Evolutionary conservation across 2,329 filamentous ascomycete species (phyloP).

Genomic region (Pseudocercospora eumusae): DNA sequence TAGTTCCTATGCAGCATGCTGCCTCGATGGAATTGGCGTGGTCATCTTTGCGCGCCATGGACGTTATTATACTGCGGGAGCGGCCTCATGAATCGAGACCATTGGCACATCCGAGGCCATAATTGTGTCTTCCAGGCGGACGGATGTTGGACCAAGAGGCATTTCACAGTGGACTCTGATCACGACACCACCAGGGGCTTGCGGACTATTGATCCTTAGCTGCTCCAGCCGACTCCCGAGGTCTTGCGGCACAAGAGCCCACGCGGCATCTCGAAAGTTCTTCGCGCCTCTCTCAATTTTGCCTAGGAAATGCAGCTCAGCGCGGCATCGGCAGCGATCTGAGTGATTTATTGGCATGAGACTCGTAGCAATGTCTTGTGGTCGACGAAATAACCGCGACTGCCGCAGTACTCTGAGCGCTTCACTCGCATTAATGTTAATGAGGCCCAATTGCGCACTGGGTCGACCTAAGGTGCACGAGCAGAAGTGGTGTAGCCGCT

Average conservation of each 20-base stretch:
- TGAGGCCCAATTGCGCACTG: not conserved
- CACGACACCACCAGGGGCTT: not conserved
- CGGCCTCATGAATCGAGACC: not conserved
- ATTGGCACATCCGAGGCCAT: not conserved
- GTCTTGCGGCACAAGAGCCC: not conserved
- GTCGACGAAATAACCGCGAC: not conserved
- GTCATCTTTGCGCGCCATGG: not conserved
- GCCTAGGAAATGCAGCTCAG: not conserved
- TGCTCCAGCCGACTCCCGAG: not conserved
- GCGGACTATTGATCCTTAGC: not conserved
- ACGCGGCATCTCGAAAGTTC: not conserved
- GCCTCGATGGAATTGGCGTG: not conserved
- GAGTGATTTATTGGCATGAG: not conserved
- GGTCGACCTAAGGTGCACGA: not conserved
- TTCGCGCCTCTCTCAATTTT: not conserved
- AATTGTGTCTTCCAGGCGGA: not conserved
- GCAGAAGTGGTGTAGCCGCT: not conserved
- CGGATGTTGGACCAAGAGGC: not conserved
- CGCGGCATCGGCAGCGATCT: constrained; percentile 6
- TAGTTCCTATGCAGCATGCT: not conserved
- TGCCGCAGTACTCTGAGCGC: not conserved
- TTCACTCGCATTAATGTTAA: not conserved
- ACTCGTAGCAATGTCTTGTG: not conserved
- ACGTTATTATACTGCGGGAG: not conserved
- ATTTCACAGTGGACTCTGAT: not conserved